Evolutionary conservation across 2,329 filamentous ascomycete genomes (phyloP).

Genomic region (Teratosphaeriaceae sp.): DNA sequence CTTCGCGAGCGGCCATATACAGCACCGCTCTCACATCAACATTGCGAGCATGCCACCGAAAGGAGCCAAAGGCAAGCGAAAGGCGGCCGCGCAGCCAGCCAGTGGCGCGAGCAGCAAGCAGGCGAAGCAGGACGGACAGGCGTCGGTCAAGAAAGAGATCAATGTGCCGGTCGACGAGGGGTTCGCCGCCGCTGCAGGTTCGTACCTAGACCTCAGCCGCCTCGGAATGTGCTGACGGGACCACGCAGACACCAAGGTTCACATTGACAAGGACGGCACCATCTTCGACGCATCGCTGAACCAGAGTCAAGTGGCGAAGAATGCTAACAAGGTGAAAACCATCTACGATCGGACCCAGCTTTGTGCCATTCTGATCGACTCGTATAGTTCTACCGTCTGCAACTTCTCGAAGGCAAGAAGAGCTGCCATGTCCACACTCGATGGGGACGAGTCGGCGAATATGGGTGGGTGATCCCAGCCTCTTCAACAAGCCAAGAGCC

Average conservation of each 20-base stretch:
- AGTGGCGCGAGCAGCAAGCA: constrained; percentile 4
- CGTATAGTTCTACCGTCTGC: constrained; percentile 63
- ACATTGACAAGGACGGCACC: constrained; percentile 57
- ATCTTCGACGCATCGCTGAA: constrained; percentile 78
- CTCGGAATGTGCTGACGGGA: not conserved
- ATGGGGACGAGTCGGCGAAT: constrained; percentile 5
- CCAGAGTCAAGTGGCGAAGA: constrained; percentile 62
- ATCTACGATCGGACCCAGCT: no score
- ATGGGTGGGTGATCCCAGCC: constrained; percentile 6
- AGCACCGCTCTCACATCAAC: not conserved
- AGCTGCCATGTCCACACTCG: not conserved
- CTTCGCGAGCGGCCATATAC: not conserved
- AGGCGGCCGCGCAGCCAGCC: not conserved
- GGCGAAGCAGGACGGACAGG: constrained; percentile 1
- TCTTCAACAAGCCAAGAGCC: no score
- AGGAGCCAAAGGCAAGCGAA: constrained; percentile 5
- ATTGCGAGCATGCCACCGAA: constrained; percentile 5
- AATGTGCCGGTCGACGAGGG: constrained; percentile 43
- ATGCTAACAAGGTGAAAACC: constrained; percentile 58
- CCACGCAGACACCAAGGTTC: constrained; percentile 42
- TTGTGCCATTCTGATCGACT: not conserved
- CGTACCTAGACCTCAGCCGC: not conserved
- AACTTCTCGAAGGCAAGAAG: constrained; percentile 38
- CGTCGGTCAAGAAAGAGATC: constrained; percentile 28
- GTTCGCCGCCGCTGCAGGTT: constrained; percentile 17